phyloP scores from a whole-genome alignment of 2,329 filamentous ascomycete genomes.

The Neurospora sp. region DNA sequence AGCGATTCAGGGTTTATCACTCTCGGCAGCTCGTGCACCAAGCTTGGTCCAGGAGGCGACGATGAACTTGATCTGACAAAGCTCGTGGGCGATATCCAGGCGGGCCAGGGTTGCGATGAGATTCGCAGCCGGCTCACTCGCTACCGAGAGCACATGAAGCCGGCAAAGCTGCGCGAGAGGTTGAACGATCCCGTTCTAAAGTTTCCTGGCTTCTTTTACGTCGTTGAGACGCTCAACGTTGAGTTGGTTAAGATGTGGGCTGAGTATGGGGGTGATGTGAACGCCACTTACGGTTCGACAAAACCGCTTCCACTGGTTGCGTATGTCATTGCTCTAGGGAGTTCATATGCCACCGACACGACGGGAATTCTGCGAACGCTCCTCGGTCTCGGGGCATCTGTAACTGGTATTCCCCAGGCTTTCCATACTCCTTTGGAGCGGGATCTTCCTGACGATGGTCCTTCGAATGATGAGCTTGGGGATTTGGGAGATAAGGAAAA shows the following conservation, averaged over 20 bases:
- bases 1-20: neutral
- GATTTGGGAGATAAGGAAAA: neutral
- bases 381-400: neutral
- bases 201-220: constrained; percentile 1
- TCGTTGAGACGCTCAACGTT: constrained; percentile 1
- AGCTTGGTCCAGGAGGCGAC: neutral
- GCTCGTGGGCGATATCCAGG: constrained; percentile 1
- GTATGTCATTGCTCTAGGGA: neutral
- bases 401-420: constrained; percentile 2
- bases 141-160: neutral
- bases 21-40: neutral
- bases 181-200: neutral
- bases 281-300: neutral
- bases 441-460: neutral
- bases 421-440: constrained; percentile 1
- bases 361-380: neutral
- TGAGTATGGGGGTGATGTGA: neutral
- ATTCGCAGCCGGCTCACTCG: neutral
- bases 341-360: neutral
- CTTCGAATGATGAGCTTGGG: neutral
- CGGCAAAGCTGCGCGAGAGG: neutral
- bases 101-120: neutral
- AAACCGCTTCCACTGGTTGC: neutral
- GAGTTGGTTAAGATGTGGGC: constrained; percentile 3
- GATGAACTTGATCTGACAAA: neutral